phyloP scores from a whole-genome alignment of 805 yeast genomes.

The Ogataea minuta region DNA sequence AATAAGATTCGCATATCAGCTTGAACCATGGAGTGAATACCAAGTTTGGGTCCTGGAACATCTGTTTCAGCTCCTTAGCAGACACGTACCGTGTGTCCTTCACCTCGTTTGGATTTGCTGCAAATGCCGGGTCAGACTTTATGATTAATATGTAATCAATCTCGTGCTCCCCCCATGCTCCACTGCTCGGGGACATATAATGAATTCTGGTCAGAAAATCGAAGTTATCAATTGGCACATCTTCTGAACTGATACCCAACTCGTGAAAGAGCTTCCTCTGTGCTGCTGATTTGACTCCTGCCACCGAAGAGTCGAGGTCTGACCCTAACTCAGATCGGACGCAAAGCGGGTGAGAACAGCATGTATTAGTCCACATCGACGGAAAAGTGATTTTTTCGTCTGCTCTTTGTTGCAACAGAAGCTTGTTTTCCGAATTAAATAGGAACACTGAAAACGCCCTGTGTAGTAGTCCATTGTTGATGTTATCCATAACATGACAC shows the following conservation, averaged over 20 bases:
- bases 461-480: conserved; percentile 82
- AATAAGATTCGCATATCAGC: conserved; percentile 84
- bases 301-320: conserved; percentile 55
- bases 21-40: conserved; percentile 98
- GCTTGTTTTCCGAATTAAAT: conserved; percentile 71
- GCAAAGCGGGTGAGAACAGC: conserved; percentile 97
- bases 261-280: conserved; percentile 91
- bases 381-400: conserved; percentile 96
- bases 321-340: conserved; percentile 76
- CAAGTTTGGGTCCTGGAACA: conserved; percentile 65
- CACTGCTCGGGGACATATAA: conserved; percentile 81
- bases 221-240: conserved; percentile 65
- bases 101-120: conserved; percentile 79
- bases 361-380: conserved; percentile 96
- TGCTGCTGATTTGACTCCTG: conserved; percentile 86
- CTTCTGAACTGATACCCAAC: conserved; percentile 66
- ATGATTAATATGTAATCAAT: conserved; percentile 90
- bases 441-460: conserved; percentile 96
- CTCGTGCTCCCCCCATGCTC: conserved; percentile 95
- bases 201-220: conserved; percentile 90
- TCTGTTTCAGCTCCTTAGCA: conserved; percentile 59
- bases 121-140: conserved; percentile 46
- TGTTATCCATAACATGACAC: conserved; percentile 85
- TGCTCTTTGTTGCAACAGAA: conserved; percentile 93
- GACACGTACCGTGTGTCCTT: conserved; percentile 76